Evolutionary conservation across 2,329 filamentous ascomycete genomes (phyloP).

Genomic region (Lecanoromycetidae sp.): DNA sequence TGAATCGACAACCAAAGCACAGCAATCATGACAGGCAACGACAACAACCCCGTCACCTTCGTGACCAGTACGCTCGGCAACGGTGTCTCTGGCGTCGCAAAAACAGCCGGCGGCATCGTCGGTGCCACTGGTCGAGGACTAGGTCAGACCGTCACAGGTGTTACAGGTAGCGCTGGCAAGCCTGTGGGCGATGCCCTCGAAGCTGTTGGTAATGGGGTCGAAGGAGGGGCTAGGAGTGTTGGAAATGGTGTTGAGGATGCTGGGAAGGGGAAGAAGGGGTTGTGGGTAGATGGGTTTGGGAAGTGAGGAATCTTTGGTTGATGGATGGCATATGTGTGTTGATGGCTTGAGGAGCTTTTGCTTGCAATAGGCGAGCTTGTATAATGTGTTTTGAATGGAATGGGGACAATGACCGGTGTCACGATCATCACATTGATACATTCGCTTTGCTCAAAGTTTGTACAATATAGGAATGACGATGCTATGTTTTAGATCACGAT

Average conservation of each 20-base stretch:
- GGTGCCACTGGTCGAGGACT: constrained; percentile 43
- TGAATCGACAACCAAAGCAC: not conserved
- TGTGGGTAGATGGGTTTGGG: constrained; percentile 3
- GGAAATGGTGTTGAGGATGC: constrained; percentile 47
- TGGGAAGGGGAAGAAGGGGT: constrained; percentile 37
- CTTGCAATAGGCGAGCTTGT: not conserved
- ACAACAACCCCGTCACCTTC: constrained; percentile 34
- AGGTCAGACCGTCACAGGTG: constrained; percentile 43
- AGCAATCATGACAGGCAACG: constrained; percentile 4
- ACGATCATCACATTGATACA: no score
- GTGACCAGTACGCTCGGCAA: constrained; percentile 46
- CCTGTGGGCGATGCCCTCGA: constrained; percentile 45
- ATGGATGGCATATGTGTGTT: not conserved
- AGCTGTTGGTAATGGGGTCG: constrained; percentile 41
- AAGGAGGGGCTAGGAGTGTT: constrained; percentile 39
- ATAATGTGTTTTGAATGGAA: not conserved
- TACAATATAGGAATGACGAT: not conserved
- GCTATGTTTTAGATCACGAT: not conserved
- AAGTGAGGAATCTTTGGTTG: not conserved
- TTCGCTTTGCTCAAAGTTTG: not conserved
- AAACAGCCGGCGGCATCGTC: constrained; percentile 42
- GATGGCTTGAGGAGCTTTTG: no score
- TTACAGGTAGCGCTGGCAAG: constrained; percentile 42
- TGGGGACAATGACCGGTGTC: no score
- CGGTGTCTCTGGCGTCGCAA: constrained; percentile 41